These are phyloP conservation scores for Yamadazyma endophytica DNA, from an alignment of 805 yeast species.

Conservation along the genomic window DNA sequence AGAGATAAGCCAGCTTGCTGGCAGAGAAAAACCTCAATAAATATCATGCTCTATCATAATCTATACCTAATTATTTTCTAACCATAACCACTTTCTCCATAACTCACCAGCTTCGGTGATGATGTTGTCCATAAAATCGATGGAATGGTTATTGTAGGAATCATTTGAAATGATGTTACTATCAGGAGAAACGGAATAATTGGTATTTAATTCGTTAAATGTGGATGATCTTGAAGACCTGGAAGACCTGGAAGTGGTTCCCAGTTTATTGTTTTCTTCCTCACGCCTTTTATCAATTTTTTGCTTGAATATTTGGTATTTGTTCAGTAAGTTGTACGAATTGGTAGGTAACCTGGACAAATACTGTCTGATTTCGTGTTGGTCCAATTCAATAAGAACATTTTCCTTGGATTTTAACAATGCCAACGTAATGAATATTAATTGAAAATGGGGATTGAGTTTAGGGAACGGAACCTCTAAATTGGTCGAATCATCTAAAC, in stretches of 20 bases:
- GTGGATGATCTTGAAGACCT: conserved; percentile 11
- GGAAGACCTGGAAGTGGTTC: conserved; percentile 4
- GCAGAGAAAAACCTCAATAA: conserved; percentile 1
- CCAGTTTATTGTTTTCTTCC: too few species aligned
- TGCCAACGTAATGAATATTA: conserved; percentile 72
- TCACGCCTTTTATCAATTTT: conserved; percentile 14
- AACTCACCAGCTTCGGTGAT: conserved; percentile 78
- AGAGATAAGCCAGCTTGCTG: neutral
- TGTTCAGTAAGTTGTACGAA: conserved; percentile 28
- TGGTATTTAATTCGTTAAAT: conserved; percentile 4
- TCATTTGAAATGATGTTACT: conserved; percentile 24
- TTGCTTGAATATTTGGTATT: conserved; percentile 29
- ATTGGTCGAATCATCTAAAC: conserved; percentile 1
- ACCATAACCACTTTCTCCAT: conserved; percentile 79
- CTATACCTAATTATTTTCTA: conserved; percentile 23
- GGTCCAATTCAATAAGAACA: conserved; percentile 80
- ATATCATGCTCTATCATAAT: conserved; percentile 16
- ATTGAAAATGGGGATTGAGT: conserved; percentile 71
- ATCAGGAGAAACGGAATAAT: neutral
- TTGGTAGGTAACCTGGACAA: conserved; percentile 55
- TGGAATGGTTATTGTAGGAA: conserved; percentile 26
- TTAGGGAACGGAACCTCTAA: conserved; percentile 48
- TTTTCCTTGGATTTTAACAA: conserved; percentile 76
- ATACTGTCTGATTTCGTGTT: conserved; percentile 80
- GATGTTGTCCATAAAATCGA: conserved; percentile 68